phyloP scores from a whole-genome alignment of 257 asterid genomes.

The Buddleja alternifolia region DNA sequence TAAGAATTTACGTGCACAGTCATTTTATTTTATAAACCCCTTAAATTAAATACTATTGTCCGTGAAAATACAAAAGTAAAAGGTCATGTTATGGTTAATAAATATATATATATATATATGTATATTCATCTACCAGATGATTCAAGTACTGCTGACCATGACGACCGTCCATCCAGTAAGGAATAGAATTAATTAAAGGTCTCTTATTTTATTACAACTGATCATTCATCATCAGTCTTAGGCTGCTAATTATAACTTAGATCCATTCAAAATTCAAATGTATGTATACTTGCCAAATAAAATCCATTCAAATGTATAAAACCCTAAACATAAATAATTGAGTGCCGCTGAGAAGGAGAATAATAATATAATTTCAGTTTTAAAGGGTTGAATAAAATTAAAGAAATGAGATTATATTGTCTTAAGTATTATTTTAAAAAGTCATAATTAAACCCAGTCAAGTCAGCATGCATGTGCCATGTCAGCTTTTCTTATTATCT shows the following conservation, averaged over 20 bases:
- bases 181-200: no score
- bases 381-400: constrained; percentile 12
- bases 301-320: constrained; percentile 43
- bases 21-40: no score
- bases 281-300: no score
- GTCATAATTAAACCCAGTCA: constrained; percentile 17
- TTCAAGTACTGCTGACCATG: no score
- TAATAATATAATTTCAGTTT: constrained; percentile 31
- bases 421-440: constrained; percentile 17
- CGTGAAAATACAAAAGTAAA: no score
- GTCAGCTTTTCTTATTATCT: constrained; percentile 26
- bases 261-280: constrained; percentile 12
- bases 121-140: no score
- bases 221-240: neutral
- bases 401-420: constrained; percentile 28
- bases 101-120: no score
- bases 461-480: constrained; percentile 34
- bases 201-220: no score
- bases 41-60: no score
- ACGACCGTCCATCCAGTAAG: no score
- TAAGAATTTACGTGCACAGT: no score
- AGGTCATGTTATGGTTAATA: no score
- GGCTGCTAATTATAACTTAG: neutral
- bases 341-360: constrained; percentile 29
- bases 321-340: neutral